Base-by-base conservation (phyloP, 106 monocot species). In the Dendrobium huoshanense region DNA sequence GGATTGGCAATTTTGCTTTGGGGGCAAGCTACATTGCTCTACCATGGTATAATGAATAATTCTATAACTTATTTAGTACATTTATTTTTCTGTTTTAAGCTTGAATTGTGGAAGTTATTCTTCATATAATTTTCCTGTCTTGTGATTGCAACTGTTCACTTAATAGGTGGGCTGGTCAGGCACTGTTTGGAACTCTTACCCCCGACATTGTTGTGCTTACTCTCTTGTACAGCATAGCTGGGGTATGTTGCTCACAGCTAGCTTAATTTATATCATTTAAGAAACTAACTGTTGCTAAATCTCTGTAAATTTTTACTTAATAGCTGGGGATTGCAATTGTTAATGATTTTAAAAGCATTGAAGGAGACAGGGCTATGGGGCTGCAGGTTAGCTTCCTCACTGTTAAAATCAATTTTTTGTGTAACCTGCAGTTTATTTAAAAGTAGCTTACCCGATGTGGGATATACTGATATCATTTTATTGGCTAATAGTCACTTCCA, bases 91-190 rank as follows among this genome's bases (percentile, higher is more conserved):
- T 41, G 18, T 74, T 41, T 70, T 33, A 70, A 37, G 33, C 70
- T 37, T 70, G 70, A 70, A 33, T 22, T 70, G 6, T 70, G 70
- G 33, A 37, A 33, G 70, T 70, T 74, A 20, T 74, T 74, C 43
- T 9, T 74, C 8, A 19, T 22, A 74, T 74, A 44, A 74, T 74
- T 37, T 74, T 74, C 1, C 27, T 27, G 41, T 19, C 3, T 37
- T 37, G 37, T 37, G 37, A 37, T 37, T 37, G 37, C 37, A 37
- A 37, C 37, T 37, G 37, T 37, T 37, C 37, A 37, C 79, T 79
- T 75, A 44, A 54, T 84, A 98, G 97, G 97, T 98, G 94, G 97
- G 97, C 97, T 84, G 97, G 97, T 65, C 97, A 98, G 82, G 85
- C 94, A 78, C 84, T 98, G 16, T 98, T 98, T 85, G 97, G 97